phyloP scores from a whole-genome alignment of 2,329 filamentous ascomycete genomes.

The Davidsoniella eucalypti region DNA sequence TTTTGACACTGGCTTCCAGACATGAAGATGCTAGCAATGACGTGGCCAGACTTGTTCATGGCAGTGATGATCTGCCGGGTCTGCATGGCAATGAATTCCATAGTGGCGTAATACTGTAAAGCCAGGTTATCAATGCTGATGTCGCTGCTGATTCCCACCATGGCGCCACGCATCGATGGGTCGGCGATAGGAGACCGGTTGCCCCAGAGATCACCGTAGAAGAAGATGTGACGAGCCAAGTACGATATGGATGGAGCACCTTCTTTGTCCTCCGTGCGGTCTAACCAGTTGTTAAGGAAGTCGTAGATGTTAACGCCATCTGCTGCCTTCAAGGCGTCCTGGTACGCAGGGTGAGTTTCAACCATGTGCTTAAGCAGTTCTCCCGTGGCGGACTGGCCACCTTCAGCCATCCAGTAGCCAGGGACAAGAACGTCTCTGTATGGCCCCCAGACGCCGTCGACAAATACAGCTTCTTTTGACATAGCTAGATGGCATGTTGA shows the following conservation, averaged over 20 bases:
- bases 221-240: conserved; percentile 87
- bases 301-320: conserved; percentile 86
- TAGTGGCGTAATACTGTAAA: conserved; percentile 82
- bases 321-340: conserved; percentile 59
- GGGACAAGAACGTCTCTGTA: conserved; percentile 90
- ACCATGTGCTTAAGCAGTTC: conserved; percentile 88
- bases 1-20: conserved; percentile 97
- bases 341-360: conserved; percentile 84
- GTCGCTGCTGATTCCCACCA: conserved; percentile 76
- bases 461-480: conserved; percentile 84
- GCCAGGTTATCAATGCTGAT: conserved; percentile 76
- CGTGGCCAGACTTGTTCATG: conserved; percentile 83
- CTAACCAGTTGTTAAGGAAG: conserved; percentile 77
- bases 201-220: conserved; percentile 95
- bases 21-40: conserved; percentile 93
- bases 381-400: conserved; percentile 89
- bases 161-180: conserved; percentile 76
- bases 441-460: conserved; percentile 90
- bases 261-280: conserved; percentile 52
- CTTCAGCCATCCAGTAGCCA: conserved; percentile 91
- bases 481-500: conserved; percentile 96
- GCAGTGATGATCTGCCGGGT: conserved; percentile 87
- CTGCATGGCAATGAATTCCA: conserved; percentile 97
- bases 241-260: conserved; percentile 66
- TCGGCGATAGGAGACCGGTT: conserved; percentile 92